Conservation (phyloP, 1,139 yeast genomes). For the Ashbya aceris region DNA sequence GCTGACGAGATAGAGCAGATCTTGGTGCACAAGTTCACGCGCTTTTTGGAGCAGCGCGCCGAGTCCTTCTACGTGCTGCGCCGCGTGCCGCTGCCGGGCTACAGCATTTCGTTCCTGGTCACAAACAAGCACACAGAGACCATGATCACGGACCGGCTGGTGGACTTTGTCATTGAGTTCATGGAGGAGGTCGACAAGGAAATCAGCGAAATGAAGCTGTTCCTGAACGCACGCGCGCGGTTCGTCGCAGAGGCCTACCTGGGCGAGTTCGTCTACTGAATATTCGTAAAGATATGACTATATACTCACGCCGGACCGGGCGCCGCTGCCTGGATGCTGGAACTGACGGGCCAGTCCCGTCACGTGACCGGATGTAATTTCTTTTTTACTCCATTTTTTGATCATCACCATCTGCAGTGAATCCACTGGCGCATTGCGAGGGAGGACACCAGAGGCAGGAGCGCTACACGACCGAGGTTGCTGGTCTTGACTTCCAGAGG, state of each 20-base stretch:
- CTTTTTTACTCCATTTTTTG: no score
- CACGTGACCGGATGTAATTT: no score
- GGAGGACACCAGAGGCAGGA: no score
- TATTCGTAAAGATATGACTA: no score
- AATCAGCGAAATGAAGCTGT: constrained; percentile 95
- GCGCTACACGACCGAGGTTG: no score
- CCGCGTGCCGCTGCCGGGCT: constrained; percentile 79
- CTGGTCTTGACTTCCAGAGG: no score
- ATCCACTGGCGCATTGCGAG: no score
- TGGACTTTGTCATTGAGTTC: constrained; percentile 92
- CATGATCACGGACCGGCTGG: constrained; percentile 90
- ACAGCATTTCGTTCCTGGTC: constrained; percentile 85
- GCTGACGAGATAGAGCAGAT: constrained; percentile 96
- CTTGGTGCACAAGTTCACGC: constrained; percentile 84
- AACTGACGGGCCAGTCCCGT: neutral
- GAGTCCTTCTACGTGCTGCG: constrained; percentile 88
- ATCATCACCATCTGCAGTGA: no score
- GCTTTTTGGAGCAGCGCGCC: constrained; percentile 91
- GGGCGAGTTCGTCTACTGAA: constrained; percentile 29
- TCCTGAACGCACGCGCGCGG: constrained; percentile 94
- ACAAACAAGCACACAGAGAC: constrained; percentile 94
- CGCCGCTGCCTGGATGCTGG: neutral
- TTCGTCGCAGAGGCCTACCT: constrained; percentile 94
- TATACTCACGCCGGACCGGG: no score
- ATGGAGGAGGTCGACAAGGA: constrained; percentile 99